Percentiles rank a stretch among this genome's conserved stretches.
phyloP scores from a whole-genome alignment of 768 basidiomycete genomes.

The Amanita inopinata region DNA sequence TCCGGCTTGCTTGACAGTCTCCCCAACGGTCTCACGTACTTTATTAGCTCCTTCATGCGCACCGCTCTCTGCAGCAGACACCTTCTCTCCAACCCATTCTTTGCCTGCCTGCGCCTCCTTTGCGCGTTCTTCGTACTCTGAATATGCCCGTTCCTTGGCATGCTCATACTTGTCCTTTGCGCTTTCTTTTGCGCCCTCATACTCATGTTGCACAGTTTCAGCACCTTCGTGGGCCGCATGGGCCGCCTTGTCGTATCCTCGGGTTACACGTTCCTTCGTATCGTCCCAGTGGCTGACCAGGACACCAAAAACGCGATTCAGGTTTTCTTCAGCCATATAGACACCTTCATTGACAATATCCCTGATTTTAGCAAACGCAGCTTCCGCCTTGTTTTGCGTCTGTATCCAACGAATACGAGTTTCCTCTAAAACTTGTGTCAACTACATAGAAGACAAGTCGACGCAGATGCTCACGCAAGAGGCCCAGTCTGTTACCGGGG shows the following conservation, averaged over 20 bases:
- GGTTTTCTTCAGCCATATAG: constrained; percentile 67
- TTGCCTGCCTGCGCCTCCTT: constrained; percentile 14
- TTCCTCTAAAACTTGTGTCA: constrained; percentile 39
- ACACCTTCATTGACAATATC: constrained; percentile 60
- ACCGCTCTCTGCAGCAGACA: constrained; percentile 15
- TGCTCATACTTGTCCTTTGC: constrained; percentile 15
- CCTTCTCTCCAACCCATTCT: constrained; percentile 23
- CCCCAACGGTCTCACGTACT: constrained; percentile 22
- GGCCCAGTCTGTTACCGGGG: constrained; percentile 57
- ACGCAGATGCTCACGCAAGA: constrained; percentile 50
- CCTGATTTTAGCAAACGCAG: constrained; percentile 48
- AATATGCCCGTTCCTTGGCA: constrained; percentile 15
- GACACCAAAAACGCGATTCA: constrained; percentile 37
- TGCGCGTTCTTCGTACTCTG: constrained; percentile 17
- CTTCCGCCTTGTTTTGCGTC: constrained; percentile 44
- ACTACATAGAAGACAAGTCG: not conserved
- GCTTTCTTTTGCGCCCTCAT: constrained; percentile 3
- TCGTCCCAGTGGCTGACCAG: constrained; percentile 32
- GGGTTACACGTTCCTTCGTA: constrained; percentile 21
- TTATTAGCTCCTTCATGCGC: not conserved
- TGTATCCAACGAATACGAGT: constrained; percentile 75
- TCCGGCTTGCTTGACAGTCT: constrained; percentile 27
- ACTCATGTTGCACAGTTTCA: not conserved
- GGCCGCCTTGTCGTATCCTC: constrained; percentile 13
- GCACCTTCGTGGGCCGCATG: constrained; percentile 6